A percentile compares a stretch with the other conserved stretches of the same genome.
Conservation (phyloP, 2,329 filamentous ascomycete species). For the Colletotrichum shisoi region DNA sequence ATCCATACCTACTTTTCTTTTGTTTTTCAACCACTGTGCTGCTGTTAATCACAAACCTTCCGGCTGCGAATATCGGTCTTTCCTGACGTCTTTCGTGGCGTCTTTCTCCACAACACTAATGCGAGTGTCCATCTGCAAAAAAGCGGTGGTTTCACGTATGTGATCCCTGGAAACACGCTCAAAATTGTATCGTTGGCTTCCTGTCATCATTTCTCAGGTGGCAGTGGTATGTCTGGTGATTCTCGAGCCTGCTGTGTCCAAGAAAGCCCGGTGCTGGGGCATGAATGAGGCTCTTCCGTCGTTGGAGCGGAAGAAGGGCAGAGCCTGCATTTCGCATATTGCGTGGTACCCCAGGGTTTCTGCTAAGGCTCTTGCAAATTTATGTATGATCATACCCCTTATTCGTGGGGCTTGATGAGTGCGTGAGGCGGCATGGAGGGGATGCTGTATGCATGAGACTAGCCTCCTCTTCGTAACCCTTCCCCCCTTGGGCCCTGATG, state of each 20-base stretch:
- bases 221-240: not conserved
- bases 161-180: not conserved
- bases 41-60: not conserved
- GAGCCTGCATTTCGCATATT: not conserved
- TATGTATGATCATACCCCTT: not conserved
- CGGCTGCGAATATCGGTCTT: not conserved
- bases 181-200: not conserved
- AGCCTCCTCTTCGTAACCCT: not conserved
- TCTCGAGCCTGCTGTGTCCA: not conserved
- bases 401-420: not conserved
- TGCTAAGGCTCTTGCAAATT: not conserved
- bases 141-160: not conserved
- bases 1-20: conserved; percentile 25
- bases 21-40: conserved; percentile 3
- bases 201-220: not conserved
- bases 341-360: not conserved
- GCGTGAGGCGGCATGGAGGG: not conserved
- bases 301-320: not conserved
- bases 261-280: not conserved
- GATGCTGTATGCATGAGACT: not conserved
- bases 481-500: not conserved
- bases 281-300: conserved; percentile 1
- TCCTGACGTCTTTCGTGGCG: not conserved
- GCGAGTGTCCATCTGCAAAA: not conserved
- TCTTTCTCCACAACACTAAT: not conserved